Evolutionary conservation across 148 eudicot species (phyloP).

Genomic region (Cornus controversa): DNA sequence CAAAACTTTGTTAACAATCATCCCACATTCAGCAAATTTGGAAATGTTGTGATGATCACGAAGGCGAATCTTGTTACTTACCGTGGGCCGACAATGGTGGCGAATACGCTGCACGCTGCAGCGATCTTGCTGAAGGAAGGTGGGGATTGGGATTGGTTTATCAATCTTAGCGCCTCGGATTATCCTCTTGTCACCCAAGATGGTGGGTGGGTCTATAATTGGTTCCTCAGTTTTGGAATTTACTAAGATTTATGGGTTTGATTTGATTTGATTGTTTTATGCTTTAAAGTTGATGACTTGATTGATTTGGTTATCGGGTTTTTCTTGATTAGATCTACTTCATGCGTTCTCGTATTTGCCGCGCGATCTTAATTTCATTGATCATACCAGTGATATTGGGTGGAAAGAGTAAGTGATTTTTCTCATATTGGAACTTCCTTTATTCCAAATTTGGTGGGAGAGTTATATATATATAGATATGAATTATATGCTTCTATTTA

Average conservation of each 20-base stretch:
- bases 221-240: neutral
- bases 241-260: neutral
- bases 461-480: neutral
- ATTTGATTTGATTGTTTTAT: constrained; percentile 4
- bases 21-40: constrained; percentile 36
- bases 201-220: constrained; percentile 36
- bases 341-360: constrained; percentile 79
- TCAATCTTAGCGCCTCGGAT: constrained; percentile 92
- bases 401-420: constrained; percentile 83
- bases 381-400: constrained; percentile 89
- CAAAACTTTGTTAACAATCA: constrained; percentile 36
- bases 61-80: constrained; percentile 90
- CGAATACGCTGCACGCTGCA: constrained; percentile 88
- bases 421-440: neutral
- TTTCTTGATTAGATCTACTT: constrained; percentile 72
- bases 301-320: constrained; percentile 6
- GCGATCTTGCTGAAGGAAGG: constrained; percentile 68
- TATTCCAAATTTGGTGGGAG: neutral
- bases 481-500: neutral
- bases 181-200: constrained; percentile 94
- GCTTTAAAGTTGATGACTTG: constrained; percentile 5
- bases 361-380: constrained; percentile 83
- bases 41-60: constrained; percentile 70
- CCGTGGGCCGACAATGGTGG: constrained; percentile 92
- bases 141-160: constrained; percentile 96